Base-by-base conservation (phyloP, 2,329 filamentous ascomycete species). In the Alternaria ventricosa region DNA sequence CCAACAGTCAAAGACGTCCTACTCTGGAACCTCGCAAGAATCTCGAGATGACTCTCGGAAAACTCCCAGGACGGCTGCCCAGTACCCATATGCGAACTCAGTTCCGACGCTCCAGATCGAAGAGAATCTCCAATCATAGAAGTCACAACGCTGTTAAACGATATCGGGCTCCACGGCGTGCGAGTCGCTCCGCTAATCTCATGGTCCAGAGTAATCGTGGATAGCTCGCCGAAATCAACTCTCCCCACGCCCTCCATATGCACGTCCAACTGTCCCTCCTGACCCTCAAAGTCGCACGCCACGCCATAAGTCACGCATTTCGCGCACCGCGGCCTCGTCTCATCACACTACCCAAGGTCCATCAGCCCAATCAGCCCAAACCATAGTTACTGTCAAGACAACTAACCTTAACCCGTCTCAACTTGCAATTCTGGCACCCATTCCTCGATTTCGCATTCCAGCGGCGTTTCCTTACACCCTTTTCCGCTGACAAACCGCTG, bases 351-450 rank as follows among this genome's bases (percentile, higher is more conserved):
- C 27, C 18, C n/a, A 28, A 15, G 25, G 11, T 10, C 3, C 33
- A 27, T 55, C 23, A 44, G 33, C n/a, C 11, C 8, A 36, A 5
- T 23, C 23, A 5, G 6, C 10, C 30, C 20, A 71, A 60, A 44
- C 44, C n/a, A 30, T 5, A 4, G 11, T n/a, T 20, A n/a, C 15
- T 18, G 6, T 20, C 9, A 9, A 12, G 55, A 65, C 59, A 30
- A 64, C 76, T 71, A 73, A 84, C 85, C 79, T 87, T 88, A 53
- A 87, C 81, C 56, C 83, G 80, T 33, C 85, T 79, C 20, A 87
- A 70, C 68, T 87, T 87, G 72, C 87, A 89, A 67, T 88, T 88
- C 4, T 82, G 82, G 66, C 87, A 88, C 2, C 87, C 86, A 13
- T 80, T 77, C 18, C 84, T 80, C 2, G 85, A 88, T 68, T 88